A percentile compares a stretch with the other conserved stretches of the same genome.
Evolutionary conservation across 768 basidiomycete genomes (phyloP).

Genomic region (Suillus brevipes): DNA sequence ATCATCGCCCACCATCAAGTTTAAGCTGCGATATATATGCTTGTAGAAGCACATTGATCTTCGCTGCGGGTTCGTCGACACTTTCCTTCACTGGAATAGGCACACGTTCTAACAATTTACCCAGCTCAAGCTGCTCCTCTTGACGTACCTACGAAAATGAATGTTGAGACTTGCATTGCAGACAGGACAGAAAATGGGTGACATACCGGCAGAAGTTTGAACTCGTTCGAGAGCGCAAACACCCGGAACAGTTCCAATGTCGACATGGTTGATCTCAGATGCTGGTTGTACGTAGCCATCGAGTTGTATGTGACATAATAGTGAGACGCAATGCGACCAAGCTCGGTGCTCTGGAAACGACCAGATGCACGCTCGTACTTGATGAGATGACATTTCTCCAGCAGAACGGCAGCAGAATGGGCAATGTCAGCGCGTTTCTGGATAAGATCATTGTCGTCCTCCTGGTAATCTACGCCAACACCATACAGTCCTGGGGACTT

Average conservation of each 20-base stretch:
- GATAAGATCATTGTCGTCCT: constrained; percentile 77
- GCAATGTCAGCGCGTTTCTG: constrained; percentile 95
- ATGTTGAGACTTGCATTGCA: not conserved
- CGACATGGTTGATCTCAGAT: constrained; percentile 84
- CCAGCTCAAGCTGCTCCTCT: constrained; percentile 84
- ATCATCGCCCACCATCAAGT: constrained; percentile 61
- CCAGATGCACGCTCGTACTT: constrained; percentile 91
- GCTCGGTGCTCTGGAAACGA: constrained; percentile 88
- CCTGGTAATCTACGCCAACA: constrained; percentile 87
- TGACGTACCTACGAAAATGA: constrained; percentile 56
- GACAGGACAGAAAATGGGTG: constrained; percentile 3
- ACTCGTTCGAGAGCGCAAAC: constrained; percentile 94
- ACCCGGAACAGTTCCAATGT: constrained; percentile 91
- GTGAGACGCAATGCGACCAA: constrained; percentile 92
- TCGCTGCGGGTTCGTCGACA: constrained; percentile 94
- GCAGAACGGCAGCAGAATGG: constrained; percentile 88
- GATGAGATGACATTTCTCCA: constrained; percentile 93
- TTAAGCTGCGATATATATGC: constrained; percentile 94
- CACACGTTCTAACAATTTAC: constrained; percentile 88
- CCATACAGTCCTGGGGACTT: constrained; percentile 85
- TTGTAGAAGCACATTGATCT: constrained; percentile 95
- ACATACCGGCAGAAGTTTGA: constrained; percentile 81
- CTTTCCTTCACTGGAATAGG: constrained; percentile 97
- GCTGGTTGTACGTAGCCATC: constrained; percentile 97
- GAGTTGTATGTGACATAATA: constrained; percentile 95